Conservation (phyloP, 192 early-diverging fungal species). For the Chytriomyces confervae region DNA sequence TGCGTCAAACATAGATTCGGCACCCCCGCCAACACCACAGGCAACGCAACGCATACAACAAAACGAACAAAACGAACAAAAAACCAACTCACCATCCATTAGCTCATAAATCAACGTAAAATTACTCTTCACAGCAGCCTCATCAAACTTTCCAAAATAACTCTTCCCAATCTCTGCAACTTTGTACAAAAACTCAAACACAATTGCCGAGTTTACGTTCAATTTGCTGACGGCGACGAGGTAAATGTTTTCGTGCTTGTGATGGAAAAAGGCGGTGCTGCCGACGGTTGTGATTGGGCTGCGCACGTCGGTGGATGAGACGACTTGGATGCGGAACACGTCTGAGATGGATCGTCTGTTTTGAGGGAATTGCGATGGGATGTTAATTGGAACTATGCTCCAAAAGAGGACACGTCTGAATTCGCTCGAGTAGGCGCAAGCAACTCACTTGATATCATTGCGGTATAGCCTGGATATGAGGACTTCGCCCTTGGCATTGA, state of each 20-base stretch:
- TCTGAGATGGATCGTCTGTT: conserved; percentile 89
- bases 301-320: conserved; percentile 83
- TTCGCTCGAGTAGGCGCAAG: neutral
- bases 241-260: conserved; percentile 95
- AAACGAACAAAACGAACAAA: neutral
- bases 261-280: conserved; percentile 93
- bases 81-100: conserved; percentile 49
- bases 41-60: neutral
- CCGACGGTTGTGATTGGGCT: conserved; percentile 89
- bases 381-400: neutral
- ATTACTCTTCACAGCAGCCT: conserved; percentile 67
- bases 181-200: conserved; percentile 95
- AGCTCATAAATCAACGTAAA: too few species aligned
- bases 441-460: conserved; percentile 87
- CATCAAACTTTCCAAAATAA: conserved; percentile 88
- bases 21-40: neutral
- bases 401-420: neutral
- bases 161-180: conserved; percentile 77
- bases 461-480: conserved; percentile 95
- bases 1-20: neutral
- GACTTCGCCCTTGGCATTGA: conserved; percentile 98
- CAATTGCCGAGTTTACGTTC: conserved; percentile 93
- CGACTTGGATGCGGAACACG: conserved; percentile 96
- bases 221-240: conserved; percentile 91
- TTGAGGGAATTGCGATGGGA: neutral